Conservation (phyloP, 2,329 filamentous ascomycete genomes). For the Tolypocladium album region DNA sequence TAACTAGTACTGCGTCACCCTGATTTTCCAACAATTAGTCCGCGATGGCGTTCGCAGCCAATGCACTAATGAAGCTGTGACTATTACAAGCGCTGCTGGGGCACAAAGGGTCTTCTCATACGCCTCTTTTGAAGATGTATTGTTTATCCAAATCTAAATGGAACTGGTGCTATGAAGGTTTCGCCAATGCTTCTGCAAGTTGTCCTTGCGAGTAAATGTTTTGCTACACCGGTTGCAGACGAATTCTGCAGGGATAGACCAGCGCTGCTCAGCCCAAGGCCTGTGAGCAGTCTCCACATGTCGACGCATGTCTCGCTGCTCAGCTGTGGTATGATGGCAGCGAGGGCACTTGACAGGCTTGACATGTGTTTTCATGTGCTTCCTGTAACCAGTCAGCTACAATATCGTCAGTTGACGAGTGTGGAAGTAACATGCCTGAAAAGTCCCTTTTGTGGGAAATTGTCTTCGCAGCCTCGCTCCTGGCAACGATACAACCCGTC, state of each 20-base stretch:
- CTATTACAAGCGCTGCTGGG: too few relatives aligned
- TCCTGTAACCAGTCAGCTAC: neutral
- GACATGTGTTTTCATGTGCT: neutral
- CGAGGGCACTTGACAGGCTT: neutral
- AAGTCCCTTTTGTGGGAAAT: neutral
- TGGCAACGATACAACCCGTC: neutral
- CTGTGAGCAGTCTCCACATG: neutral
- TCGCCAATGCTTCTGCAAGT: neutral
- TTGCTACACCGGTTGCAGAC: neutral
- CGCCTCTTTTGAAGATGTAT: neutral
- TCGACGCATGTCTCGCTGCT: neutral
- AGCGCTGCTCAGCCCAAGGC: neutral
- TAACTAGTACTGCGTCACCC: too few relatives aligned
- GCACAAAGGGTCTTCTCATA: too few relatives aligned
- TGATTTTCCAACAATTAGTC: too few relatives aligned
- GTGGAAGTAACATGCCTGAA: neutral
- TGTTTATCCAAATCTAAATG: neutral
- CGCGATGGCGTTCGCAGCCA: too few relatives aligned
- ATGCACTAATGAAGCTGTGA: too few relatives aligned
- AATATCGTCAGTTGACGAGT: neutral
- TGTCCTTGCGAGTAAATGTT: neutral
- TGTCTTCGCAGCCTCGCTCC: neutral
- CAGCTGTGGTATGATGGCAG: neutral
- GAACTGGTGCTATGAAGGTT: neutral
- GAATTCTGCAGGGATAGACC: neutral